Base-by-base conservation (phyloP, 805 yeast genomes). In the Cyberlindnera maritima region DNA sequence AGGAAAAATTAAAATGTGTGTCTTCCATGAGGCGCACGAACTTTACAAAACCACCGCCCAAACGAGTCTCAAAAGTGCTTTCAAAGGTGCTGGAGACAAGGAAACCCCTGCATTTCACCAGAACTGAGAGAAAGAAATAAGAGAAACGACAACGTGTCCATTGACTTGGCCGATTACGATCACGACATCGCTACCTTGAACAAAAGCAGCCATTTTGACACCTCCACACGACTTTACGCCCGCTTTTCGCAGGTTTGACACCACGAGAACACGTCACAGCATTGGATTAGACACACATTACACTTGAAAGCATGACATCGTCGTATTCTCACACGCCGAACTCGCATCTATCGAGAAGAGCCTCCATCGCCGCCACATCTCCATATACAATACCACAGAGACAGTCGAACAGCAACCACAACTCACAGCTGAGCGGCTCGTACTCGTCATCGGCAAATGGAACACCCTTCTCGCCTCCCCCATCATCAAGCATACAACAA, bases 381-480 rank as follows among this genome's bases (percentile, higher is more conserved):
- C 72, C 72, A 4, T 68, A 68, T 46, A 56, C 69, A 26, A 67
- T 68, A 44, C 72, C 72, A 47, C 36, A 33, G n/a, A 44, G 31
- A 37, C 43, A 46, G 28, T 38, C 40, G 19, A 43, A 39, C 10
- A 23, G 28, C 25, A 37, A 20, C n/a, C n/a, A n/a, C 10, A 32
- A 19, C 31, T 9, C 19, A n/a, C 37, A 13, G 7, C 41, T 39
- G 21, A 18, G 39, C 20, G 14, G 14, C 14, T 29, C 43, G 25
- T 19, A 36, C 48, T 7, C 47, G 20, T 42, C 39, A 21, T 21
- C 25, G 14, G 18, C 20, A 9, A 36, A 31, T 18, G 25, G 33
- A 5, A 36, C 45, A 5, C 51, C 61, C 9, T 59, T 62, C 21
- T 55, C 64, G 11, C 56, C 63, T 7, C 58, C 54, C 6, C 32